Base-by-base conservation (phyloP, 768 basidiomycete species). In the Filobasidium floriforme region DNA sequence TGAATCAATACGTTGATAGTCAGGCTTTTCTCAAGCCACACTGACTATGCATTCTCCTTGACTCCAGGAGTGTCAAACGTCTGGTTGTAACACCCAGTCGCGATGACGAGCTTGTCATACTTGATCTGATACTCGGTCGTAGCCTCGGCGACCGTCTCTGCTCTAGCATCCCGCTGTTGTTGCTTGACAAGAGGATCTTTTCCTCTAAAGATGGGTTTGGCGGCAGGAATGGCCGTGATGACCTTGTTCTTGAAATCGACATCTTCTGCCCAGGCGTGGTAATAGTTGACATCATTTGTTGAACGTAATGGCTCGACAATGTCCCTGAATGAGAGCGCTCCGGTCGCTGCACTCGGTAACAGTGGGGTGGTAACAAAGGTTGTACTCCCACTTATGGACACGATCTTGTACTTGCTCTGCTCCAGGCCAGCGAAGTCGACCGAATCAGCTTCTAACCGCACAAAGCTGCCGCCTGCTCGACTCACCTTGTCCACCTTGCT, bases 21-120 rank as follows among this genome's bases (percentile, higher is more conserved):
- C 46, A 12, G 14, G 7, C 29, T 11, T 28, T 32, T 52, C 32
- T 9, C 3, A 4, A 37, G 32, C 32, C 28, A 14, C 19, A 41
- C 63, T 65, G 7, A 65, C 63, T 51, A 65, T 41, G 62, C 60
- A 59, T 44, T 66, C 72, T 66, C 62, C 59, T 60, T 60, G 72
- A 89, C 89, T 6, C 79, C 79, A 1, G 72, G 71, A 7, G 74
- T 78, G 12, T 72, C 74, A 57, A 80, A 81, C 1, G 78, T 92
- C 75, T 91, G 89, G 1, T 84, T 85, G 78, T 92, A 92, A 55
- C 88, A 88, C 1, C 91, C 91, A 1, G 90, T 89, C 7, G 89
- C 86, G 59, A 93, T 85, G 63, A 92, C 85, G 14, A 92, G 82
- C 74, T 88, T 89, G 77, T 92, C 90, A 73, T 88, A 92, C 22